Evolutionary conservation across 768 basidiomycete species (phyloP).

Genomic region (Dendrothele bispora): DNA sequence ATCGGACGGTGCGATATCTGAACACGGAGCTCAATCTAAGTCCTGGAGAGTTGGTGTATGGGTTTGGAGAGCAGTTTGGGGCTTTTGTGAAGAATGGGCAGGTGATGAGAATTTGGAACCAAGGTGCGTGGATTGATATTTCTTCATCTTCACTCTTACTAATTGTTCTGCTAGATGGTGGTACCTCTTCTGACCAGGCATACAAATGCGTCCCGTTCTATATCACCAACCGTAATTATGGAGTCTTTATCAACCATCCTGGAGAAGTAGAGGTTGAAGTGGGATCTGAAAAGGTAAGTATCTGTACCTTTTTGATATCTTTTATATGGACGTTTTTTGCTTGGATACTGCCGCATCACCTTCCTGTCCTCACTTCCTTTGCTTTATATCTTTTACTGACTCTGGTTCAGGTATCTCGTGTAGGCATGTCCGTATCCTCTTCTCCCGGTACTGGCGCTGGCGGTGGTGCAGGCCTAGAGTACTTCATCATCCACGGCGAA

Average conservation of each 20-base stretch:
- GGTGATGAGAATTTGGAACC: slow-evolving; percentile 66
- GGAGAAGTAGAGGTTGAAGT: slow-evolving; percentile 79
- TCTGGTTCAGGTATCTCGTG: slow-evolving; percentile 34
- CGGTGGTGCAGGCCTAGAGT: slow-evolving; percentile 66
- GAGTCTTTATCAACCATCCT: slow-evolving; percentile 74
- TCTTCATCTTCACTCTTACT: neutral
- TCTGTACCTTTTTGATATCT: too few relatives aligned
- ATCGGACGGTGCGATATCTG: slow-evolving; percentile 46
- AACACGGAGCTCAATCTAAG: slow-evolving; percentile 63
- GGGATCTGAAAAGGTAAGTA: slow-evolving; percentile 60
- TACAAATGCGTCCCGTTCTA: slow-evolving; percentile 73
- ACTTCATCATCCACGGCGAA: slow-evolving; percentile 70
- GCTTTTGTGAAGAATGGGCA: slow-evolving; percentile 75
- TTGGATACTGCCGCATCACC: too few relatives aligned
- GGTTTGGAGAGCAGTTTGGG: slow-evolving; percentile 75
- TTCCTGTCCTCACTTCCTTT: too few relatives aligned
- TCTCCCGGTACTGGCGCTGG: too few relatives aligned
- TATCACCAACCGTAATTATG: slow-evolving; percentile 69
- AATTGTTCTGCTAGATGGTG: slow-evolving; percentile 46
- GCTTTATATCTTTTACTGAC: neutral
- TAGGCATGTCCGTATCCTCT: slow-evolving; percentile 63
- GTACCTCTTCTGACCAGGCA: slow-evolving; percentile 67
- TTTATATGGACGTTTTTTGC: too few relatives aligned
- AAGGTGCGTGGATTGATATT: slow-evolving; percentile 20
- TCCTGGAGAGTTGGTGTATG: slow-evolving; percentile 73